Conservation (phyloP, 2,329 filamentous ascomycete genomes). For the Dothideomycetes sp. region DNA sequence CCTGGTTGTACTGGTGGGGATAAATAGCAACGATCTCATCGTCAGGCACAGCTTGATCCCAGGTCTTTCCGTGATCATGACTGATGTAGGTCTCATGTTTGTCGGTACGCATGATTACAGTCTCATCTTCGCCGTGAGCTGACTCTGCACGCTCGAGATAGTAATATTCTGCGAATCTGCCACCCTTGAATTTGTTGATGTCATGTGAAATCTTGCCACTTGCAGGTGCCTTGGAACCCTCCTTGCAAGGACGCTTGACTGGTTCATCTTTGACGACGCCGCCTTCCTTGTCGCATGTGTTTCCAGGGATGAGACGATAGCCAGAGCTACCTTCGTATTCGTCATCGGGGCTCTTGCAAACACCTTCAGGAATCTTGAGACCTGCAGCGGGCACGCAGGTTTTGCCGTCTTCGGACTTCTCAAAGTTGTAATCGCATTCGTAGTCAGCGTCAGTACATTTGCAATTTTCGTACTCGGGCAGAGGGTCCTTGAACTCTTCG, state of each 20-base stretch:
- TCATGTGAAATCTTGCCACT: slow-evolving; percentile 58
- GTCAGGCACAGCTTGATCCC: slow-evolving; percentile 57
- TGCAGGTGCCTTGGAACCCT: slow-evolving; percentile 44
- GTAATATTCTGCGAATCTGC: slow-evolving; percentile 47
- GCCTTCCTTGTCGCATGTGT: slow-evolving; percentile 36
- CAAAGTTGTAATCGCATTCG: slow-evolving; percentile 93
- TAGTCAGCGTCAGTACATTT: slow-evolving; percentile 78
- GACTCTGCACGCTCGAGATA: slow-evolving; percentile 72
- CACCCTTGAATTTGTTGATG: slow-evolving; percentile 53
- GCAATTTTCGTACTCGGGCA: slow-evolving; percentile 62
- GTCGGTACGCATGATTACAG: slow-evolving; percentile 52
- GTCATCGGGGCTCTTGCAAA: slow-evolving; percentile 62
- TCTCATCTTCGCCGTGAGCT: slow-evolving; percentile 62
- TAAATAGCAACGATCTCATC: slow-evolving; percentile 63
- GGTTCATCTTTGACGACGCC: slow-evolving; percentile 35
- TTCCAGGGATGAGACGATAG: slow-evolving; percentile 75
- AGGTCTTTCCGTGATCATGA: slow-evolving; percentile 79
- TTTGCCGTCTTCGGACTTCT: slow-evolving; percentile 50
- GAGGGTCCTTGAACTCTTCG: slow-evolving; percentile 70
- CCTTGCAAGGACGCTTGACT: slow-evolving; percentile 67
- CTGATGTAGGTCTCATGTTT: slow-evolving; percentile 61
- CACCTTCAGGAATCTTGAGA: slow-evolving; percentile 58
- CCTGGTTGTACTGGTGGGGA: slow-evolving; percentile 71
- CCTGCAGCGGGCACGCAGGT: slow-evolving; percentile 59
- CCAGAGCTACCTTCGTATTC: slow-evolving; percentile 81